Percentiles rank a stretch among this genome's conserved stretches.
Conservation (phyloP, 2,329 filamentous ascomycete species). For the Biscogniauxia sp. region DNA sequence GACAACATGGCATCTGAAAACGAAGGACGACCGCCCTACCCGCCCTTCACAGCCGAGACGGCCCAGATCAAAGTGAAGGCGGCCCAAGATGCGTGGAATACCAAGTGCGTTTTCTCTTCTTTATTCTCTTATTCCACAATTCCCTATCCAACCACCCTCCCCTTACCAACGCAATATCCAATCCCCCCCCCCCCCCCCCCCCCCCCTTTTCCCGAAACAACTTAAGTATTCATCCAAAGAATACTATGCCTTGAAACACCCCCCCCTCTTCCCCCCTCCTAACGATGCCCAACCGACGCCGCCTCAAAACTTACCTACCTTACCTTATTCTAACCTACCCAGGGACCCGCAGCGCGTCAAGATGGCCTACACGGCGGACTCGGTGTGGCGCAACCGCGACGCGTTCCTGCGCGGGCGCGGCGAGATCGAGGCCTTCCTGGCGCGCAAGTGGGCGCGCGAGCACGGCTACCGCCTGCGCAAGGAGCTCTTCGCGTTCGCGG, state of each 20-base stretch:
- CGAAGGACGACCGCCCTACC: conserved; percentile 45
- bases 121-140: not conserved
- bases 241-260: too few relatives aligned
- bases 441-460: conserved; percentile 72
- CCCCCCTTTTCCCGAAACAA: not conserved
- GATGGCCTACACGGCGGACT: conserved; percentile 71
- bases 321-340: too few relatives aligned
- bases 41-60: conserved; percentile 72
- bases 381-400: conserved; percentile 77
- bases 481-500: conserved; percentile 75
- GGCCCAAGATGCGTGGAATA: conserved; percentile 82
- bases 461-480: conserved; percentile 73
- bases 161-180: too few relatives aligned
- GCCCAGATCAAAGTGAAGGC: conserved; percentile 77
- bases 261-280: too few relatives aligned
- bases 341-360: conserved; percentile 66
- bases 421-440: conserved; percentile 66
- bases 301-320: too few relatives aligned
- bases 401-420: conserved; percentile 67
- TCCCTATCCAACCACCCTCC: not conserved
- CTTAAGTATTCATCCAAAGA: too few relatives aligned
- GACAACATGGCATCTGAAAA: conserved; percentile 22
- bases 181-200: too few relatives aligned
- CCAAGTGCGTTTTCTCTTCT: conserved; percentile 47
- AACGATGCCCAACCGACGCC: too few relatives aligned